Base-by-base conservation (phyloP, 1,284 basidiomycete species). In the Schizophyllum amplum region DNA sequence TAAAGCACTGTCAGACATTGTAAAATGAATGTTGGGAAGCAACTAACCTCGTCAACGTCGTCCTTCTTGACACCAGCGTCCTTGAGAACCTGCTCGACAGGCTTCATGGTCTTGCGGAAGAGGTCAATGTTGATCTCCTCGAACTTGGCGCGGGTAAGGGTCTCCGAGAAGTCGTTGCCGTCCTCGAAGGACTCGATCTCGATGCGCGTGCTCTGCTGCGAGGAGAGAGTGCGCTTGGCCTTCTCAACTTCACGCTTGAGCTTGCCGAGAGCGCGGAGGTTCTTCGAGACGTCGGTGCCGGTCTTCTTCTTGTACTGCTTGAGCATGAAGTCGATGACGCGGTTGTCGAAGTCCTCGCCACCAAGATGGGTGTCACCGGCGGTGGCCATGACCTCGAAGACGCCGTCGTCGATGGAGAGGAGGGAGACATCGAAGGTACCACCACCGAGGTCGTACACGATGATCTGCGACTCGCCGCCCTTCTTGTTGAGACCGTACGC, bases 331-430 rank as follows among this genome's bases (percentile, higher is more conserved):
- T 96, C 91, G 65, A 96, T 94, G 61, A 96, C 83, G 57, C 92
- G 89, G 82, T 98, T 96, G 76, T 98, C 95, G 72, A 98, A 98
- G 78, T 98, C 96, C 78, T 98, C 96, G 75, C 96, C 96, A 81
- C 96, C 96, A 62, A 98, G 89, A 73, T 98, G 96, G 62, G 96
- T 98, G 77, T 99, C 95, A 82, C 95, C 95, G 60, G 95, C 94
- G 59, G 95, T 98, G 56, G 96, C 94, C 66, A 97, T 78, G 58
- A 98, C 96, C 75, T 98, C 96, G 68, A 99, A 99, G 71, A 98
- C 94, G 70, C 95, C 96, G 65, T 96, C 94, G 71, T 98, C 94
- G 73, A 98, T 98, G 54, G 94, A 94, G 47, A 98, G 84, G 60
- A 98, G 90, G 60, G 95, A 98, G 48, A 98, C 95, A 84, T 98